These are phyloP conservation scores for Chalciporus sp. DNA, from an alignment of 1,284 basidiomycete genomes.

Conservation along the genomic window DNA sequence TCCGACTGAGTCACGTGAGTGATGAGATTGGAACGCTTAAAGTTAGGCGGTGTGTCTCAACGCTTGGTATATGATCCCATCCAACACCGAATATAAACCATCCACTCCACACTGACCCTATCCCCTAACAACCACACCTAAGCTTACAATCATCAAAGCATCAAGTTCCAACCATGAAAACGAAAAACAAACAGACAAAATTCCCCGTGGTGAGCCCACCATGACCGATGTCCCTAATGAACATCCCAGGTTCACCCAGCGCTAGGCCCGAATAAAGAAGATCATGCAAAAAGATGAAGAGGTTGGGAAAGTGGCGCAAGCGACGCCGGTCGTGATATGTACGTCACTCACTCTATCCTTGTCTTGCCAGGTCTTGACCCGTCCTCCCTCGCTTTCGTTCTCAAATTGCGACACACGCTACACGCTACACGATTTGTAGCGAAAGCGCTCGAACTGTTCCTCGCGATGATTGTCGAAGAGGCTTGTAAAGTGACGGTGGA, in stretches of 20 bases:
- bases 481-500: slow-evolving; percentile 80
- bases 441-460: slow-evolving; percentile 94
- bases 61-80: slow-evolving; percentile 11
- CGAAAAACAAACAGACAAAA: slow-evolving; percentile 83
- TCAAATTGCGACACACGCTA: not conserved
- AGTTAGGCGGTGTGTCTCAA: not conserved
- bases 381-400: not conserved
- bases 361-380: slow-evolving; percentile 17
- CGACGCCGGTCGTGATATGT: slow-evolving; percentile 98
- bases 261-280: slow-evolving; percentile 92
- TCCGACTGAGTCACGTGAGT: slow-evolving; percentile 25
- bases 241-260: not conserved
- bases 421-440: slow-evolving; percentile 56
- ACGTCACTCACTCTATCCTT: slow-evolving; percentile 39
- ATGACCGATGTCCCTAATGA: slow-evolving; percentile 17
- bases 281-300: slow-evolving; percentile 99
- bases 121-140: not conserved
- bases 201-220: slow-evolving; percentile 67
- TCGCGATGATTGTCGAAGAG: slow-evolving; percentile 85
- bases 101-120: not conserved
- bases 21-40: slow-evolving; percentile 21
- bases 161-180: slow-evolving; percentile 57
- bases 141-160: not conserved
- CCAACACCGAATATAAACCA: slow-evolving; percentile 6
- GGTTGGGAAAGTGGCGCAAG: slow-evolving; percentile 97